Percentiles rank a stretch among this genome's conserved stretches.
phyloP scores from a whole-genome alignment of 2,329 filamentous ascomycete species.

The Ophiostoma quercus region DNA sequence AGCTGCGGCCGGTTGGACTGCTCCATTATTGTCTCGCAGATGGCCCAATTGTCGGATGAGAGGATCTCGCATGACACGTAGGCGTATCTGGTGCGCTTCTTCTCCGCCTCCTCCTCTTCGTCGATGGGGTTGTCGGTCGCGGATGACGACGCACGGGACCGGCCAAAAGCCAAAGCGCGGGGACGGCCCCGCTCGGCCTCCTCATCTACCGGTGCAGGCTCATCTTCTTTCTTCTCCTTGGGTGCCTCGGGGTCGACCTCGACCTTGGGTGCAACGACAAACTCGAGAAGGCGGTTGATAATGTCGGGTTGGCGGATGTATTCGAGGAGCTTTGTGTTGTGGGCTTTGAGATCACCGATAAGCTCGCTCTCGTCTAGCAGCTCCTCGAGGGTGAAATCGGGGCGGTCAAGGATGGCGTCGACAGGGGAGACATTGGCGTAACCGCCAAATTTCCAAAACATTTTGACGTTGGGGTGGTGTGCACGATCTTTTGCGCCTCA shows the following conservation, averaged over 20 bases:
- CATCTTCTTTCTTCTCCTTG: constrained; percentile 33
- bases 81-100: constrained; percentile 87
- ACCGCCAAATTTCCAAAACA: constrained; percentile 99
- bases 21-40: constrained; percentile 86
- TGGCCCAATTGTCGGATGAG: constrained; percentile 94
- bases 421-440: constrained; percentile 97
- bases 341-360: constrained; percentile 95
- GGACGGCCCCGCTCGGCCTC: constrained; percentile 40
- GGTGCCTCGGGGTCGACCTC: constrained; percentile 34
- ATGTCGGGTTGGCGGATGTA: constrained; percentile 84
- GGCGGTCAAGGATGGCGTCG: constrained; percentile 93
- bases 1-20: constrained; percentile 62
- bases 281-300: constrained; percentile 78
- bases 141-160: constrained; percentile 50
- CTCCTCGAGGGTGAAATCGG: constrained; percentile 92
- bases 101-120: constrained; percentile 73
- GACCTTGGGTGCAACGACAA: constrained; percentile 77
- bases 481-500: constrained; percentile 16
- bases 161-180: constrained; percentile 44
- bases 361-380: constrained; percentile 92
- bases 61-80: constrained; percentile 90
- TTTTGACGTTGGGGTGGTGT: constrained; percentile 49
- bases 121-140: constrained; percentile 41
- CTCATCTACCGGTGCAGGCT: constrained; percentile 11
- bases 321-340: constrained; percentile 96